Percentiles rank a stretch among this genome's conserved stretches.
Evolutionary conservation across 352 stramenopile species (phyloP).

Genomic region (Globisporangium viniferum): DNA sequence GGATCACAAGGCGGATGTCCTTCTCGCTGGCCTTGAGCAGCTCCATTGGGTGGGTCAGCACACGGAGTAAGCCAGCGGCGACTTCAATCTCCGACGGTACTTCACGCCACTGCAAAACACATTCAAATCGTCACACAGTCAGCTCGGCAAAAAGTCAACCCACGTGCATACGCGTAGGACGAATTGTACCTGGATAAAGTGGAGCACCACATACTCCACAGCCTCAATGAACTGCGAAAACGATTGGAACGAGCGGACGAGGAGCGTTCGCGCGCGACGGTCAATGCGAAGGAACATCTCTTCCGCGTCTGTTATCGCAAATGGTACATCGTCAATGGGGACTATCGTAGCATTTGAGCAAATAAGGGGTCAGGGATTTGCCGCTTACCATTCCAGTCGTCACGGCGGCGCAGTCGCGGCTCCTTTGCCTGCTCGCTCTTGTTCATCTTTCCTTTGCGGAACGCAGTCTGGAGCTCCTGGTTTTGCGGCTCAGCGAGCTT

Average conservation of each 20-base stretch:
- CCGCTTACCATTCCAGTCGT: conserved; percentile 68
- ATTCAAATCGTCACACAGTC: not conserved
- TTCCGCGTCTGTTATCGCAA: conserved; percentile 19
- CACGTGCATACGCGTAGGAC: not conserved
- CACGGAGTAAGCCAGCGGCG: conserved; percentile 43
- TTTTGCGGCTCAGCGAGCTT: conserved; percentile 78
- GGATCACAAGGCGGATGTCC: conserved; percentile 66
- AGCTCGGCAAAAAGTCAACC: not conserved
- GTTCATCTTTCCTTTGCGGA: conserved; percentile 57
- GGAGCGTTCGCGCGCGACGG: conserved; percentile 58
- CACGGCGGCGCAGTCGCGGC: conserved; percentile 43
- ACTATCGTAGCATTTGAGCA: not conserved
- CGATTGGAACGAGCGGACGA: conserved; percentile 63
- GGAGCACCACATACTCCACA: conserved; percentile 71
- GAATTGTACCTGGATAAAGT: conserved; percentile 70
- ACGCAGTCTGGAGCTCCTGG: conserved; percentile 64
- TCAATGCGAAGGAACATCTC: conserved; percentile 80
- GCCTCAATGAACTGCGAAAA: conserved; percentile 77
- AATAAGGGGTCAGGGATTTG: not conserved
- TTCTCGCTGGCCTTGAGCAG: conserved; percentile 53
- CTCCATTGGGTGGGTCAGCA: conserved; percentile 67
- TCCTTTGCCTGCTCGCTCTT: conserved; percentile 32
- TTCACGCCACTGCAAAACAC: conserved; percentile 56
- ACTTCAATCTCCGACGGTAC: conserved; percentile 74
- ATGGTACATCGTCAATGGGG: not conserved